Conservation (phyloP, 495 filamentous ascomycete genomes). For the Lasiosphaeris hirsuta region DNA sequence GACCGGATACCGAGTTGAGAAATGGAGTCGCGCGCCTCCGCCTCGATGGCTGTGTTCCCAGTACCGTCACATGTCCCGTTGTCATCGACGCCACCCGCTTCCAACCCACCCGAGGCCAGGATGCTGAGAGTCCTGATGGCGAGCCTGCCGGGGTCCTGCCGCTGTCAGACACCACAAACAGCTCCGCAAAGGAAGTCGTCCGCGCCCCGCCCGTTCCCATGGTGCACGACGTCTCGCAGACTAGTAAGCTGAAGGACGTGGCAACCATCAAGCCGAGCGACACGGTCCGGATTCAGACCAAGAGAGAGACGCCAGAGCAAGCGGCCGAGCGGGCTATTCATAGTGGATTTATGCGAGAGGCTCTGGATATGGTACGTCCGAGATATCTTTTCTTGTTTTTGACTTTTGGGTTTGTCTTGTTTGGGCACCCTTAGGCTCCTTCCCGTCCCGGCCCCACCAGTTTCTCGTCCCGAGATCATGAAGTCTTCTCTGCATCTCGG, state of each 20-base stretch:
- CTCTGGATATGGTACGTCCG: constrained; percentile 61
- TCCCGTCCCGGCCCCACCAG: neutral
- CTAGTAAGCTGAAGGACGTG: constrained; percentile 26
- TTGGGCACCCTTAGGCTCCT: neutral
- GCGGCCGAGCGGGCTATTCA: constrained; percentile 41
- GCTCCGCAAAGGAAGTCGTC: constrained; percentile 8
- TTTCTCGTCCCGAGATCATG: no score
- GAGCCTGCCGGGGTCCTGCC: neutral
- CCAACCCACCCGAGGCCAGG: neutral
- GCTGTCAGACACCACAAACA: neutral
- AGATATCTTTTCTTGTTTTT: neutral
- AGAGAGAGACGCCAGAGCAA: constrained; percentile 26
- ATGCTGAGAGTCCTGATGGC: neutral
- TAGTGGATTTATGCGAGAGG: constrained; percentile 65
- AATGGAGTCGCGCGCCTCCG: constrained; percentile 1
- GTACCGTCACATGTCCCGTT: neutral
- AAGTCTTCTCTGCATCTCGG: no score
- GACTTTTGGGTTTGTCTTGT: neutral
- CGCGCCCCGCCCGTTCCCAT: constrained; percentile 19
- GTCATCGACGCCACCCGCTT: neutral
- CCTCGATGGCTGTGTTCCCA: neutral
- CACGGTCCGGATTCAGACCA: constrained; percentile 6
- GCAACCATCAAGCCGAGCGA: constrained; percentile 10
- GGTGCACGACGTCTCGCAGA: constrained; percentile 23
- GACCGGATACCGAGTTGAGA: neutral